These are phyloP conservation scores for Cyberlindnera xishuangbannaensis DNA, from an alignment of 805 yeast genomes.

Conservation along the genomic window DNA sequence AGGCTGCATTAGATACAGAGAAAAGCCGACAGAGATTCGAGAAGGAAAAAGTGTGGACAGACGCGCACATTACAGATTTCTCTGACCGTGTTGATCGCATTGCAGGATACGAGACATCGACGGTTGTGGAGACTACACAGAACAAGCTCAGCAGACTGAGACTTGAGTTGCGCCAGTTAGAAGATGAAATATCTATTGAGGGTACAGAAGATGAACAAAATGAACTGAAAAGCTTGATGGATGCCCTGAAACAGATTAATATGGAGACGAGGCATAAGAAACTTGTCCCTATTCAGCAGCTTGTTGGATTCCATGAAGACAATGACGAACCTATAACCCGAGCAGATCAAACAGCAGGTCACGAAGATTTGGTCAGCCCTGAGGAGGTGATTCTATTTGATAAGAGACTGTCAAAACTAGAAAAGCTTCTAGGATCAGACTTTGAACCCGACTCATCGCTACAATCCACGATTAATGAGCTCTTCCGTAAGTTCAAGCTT, in stretches of 20 bases:
- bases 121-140: constrained; percentile 31
- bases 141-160: constrained; percentile 35
- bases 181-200: constrained; percentile 14
- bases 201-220: constrained; percentile 11
- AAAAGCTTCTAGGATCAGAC: constrained; percentile 15
- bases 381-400: constrained; percentile 13
- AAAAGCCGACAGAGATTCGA: constrained; percentile 25
- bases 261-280: constrained; percentile 9
- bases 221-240: constrained; percentile 20
- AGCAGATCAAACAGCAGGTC: not conserved
- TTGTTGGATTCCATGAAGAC: not conserved
- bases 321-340: not conserved
- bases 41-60: constrained; percentile 19
- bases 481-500: constrained; percentile 26
- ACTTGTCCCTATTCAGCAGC: constrained; percentile 1
- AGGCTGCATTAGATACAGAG: constrained; percentile 11
- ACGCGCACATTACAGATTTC: constrained; percentile 21
- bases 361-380: not conserved
- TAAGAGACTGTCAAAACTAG: constrained; percentile 12
- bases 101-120: constrained; percentile 30
- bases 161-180: constrained; percentile 34
- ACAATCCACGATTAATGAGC: constrained; percentile 25
- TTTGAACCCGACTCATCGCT: constrained; percentile 15
- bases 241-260: constrained; percentile 14
- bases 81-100: constrained; percentile 28